Percentiles rank a stretch among this genome's conserved stretches.
Conservation (phyloP, 2,329 filamentous ascomycete species). For the Ceratocystiopsis sp. region DNA sequence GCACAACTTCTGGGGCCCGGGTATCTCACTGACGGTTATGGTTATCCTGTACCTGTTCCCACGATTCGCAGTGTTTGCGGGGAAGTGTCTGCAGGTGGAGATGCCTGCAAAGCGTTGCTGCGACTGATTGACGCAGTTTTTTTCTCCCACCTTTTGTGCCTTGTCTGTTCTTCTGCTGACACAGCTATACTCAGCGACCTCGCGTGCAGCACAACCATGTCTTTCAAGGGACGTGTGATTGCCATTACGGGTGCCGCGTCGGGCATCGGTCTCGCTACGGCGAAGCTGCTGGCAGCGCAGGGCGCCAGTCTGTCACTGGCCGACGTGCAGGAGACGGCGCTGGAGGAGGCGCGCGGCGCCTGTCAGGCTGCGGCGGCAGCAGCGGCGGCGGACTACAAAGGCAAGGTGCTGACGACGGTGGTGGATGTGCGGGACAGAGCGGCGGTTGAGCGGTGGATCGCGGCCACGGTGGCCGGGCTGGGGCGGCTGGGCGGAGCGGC, state of each 20-base stretch:
- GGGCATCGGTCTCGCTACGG: constrained; percentile 30
- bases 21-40: too few species aligned
- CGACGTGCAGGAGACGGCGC: constrained; percentile 22
- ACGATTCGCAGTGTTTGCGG: too few species aligned
- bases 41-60: too few species aligned
- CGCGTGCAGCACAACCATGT: neutral
- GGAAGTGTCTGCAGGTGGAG: too few species aligned
- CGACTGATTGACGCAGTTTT: too few species aligned
- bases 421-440: constrained; percentile 3
- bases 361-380: neutral
- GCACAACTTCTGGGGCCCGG: too few species aligned
- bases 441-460: constrained; percentile 34
- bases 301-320: constrained; percentile 27
- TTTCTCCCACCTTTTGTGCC: too few species aligned
- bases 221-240: constrained; percentile 3
- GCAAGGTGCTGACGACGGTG: neutral
- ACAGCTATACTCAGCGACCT: too few species aligned
- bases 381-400: constrained; percentile 2
- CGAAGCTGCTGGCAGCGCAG: constrained; percentile 21
- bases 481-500: constrained; percentile 37
- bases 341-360: constrained; percentile 11
- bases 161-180: too few species aligned
- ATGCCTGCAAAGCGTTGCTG: too few species aligned
- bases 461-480: constrained; percentile 26
- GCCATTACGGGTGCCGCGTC: constrained; percentile 15